phyloP scores from a whole-genome alignment of 1,284 basidiomycete species.

The Cystobasidium sp. region DNA sequence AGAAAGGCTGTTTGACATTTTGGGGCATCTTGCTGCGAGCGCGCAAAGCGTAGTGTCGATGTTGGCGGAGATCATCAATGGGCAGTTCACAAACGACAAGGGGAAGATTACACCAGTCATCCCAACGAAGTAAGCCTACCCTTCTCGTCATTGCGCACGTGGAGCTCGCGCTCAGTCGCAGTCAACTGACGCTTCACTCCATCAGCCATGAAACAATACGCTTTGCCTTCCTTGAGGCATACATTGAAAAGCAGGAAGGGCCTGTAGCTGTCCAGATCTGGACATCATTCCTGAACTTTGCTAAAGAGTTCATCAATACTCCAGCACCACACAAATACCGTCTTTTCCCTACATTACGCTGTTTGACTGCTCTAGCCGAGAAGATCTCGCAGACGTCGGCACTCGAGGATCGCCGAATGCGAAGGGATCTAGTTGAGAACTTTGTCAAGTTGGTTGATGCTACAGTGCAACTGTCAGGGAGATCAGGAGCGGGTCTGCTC shows the following conservation, averaged over 20 bases:
- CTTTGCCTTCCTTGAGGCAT: constrained; percentile 86
- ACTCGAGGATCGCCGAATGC: constrained; percentile 82
- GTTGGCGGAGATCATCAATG: constrained; percentile 70
- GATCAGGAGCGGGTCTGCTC: constrained; percentile 59
- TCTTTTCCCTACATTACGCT: constrained; percentile 76
- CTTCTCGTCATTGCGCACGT: constrained; percentile 56
- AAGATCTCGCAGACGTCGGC: constrained; percentile 86
- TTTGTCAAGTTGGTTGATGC: constrained; percentile 84
- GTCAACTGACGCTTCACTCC: background rate
- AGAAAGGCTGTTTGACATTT: constrained; percentile 71
- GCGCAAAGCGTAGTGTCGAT: constrained; percentile 88
- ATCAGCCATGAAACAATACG: constrained; percentile 55
- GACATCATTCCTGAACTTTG: constrained; percentile 69
- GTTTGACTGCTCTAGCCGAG: constrained; percentile 73
- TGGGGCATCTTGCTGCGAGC: constrained; percentile 80
- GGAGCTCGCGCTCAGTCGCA: background rate
- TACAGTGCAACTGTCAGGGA: constrained; percentile 72
- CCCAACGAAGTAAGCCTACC: constrained; percentile 26
- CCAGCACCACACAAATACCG: constrained; percentile 70
- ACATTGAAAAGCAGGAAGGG: constrained; percentile 81
- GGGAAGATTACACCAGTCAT: constrained; percentile 11
- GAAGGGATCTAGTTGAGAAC: constrained; percentile 91
- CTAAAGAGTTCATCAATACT: constrained; percentile 73
- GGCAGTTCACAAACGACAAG: constrained; percentile 26
- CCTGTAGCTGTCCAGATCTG: constrained; percentile 90